A percentile compares a stretch with the other conserved stretches of the same genome.
Evolutionary conservation across 805 yeast genomes (phyloP).

Genomic region (Jamesozyma spencerorum): DNA sequence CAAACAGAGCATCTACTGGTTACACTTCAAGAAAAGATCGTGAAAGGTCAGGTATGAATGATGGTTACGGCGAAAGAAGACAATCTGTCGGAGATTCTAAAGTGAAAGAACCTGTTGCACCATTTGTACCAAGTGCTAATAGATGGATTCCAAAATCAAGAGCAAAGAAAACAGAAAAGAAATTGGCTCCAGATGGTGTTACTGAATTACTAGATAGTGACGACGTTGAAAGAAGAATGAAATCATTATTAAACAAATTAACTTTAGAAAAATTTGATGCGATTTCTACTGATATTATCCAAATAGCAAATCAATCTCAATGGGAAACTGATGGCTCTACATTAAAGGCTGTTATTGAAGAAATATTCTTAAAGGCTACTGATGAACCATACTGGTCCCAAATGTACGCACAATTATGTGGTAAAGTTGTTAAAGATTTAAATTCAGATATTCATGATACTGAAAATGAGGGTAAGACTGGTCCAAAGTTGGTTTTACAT

Average conservation of each 20-base stretch:
- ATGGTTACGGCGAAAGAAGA: conserved; percentile 25
- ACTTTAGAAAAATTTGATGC: conserved; percentile 85
- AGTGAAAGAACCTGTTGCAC: conserved; percentile 67
- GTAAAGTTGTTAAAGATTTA: conserved; percentile 60
- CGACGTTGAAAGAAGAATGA: conserved; percentile 74
- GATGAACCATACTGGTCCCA: conserved; percentile 98
- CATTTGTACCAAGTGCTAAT: conserved; percentile 70
- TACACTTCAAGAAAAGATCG: conserved; percentile 34
- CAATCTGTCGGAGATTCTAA: conserved; percentile 34
- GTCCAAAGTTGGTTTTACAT: conserved; percentile 70
- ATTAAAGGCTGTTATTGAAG: conserved; percentile 66
- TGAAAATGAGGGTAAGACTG: conserved; percentile 41
- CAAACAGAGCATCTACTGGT: conserved; percentile 22
- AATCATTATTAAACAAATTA: conserved; percentile 83
- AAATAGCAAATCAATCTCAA: conserved; percentile 73
- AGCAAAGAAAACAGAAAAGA: conserved; percentile 48
- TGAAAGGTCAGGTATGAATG: conserved; percentile 34
- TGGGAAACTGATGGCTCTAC: conserved; percentile 81
- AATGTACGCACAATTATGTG: conserved; percentile 90
- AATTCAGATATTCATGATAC: conserved; percentile 58
- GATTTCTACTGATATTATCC: conserved; percentile 67
- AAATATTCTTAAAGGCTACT: conserved; percentile 89
- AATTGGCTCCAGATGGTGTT: conserved; percentile 70
- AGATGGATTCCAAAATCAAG: conserved; percentile 90
- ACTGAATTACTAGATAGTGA: conserved; percentile 55